Evolutionary conservation across 225 moss, liverwort and hornwort species (phyloP).

Genomic region (Anthoceros angustus): DNA sequence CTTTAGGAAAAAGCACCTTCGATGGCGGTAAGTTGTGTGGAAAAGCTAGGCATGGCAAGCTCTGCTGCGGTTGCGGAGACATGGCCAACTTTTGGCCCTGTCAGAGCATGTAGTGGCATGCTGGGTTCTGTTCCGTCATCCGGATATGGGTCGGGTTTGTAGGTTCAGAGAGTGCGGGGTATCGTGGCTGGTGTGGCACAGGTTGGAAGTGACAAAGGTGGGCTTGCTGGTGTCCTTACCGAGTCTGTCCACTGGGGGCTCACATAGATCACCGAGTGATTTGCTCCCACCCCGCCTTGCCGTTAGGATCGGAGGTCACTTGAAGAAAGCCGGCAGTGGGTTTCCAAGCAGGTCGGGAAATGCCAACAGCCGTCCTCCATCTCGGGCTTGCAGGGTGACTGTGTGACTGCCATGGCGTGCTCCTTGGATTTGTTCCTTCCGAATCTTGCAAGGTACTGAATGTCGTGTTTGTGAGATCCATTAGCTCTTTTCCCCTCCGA

Average conservation of each 20-base stretch:
- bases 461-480: background rate
- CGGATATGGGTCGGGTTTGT: background rate
- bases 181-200: conserved; percentile 33
- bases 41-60: background rate
- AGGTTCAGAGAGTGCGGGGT: conserved; percentile 43
- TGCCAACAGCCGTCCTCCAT: background rate
- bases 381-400: conserved; percentile 55
- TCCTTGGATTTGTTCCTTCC: conserved; percentile 61
- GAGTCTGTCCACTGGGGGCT: conserved; percentile 84
- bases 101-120: background rate
- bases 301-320: background rate
- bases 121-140: conserved; percentile 23
- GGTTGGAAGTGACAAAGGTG: conserved; percentile 23
- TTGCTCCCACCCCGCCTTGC: background rate
- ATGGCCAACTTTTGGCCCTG: background rate
- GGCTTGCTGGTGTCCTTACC: conserved; percentile 63
- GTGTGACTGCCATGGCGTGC: conserved; percentile 97
- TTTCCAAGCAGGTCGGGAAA: background rate
- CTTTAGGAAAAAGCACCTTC: too few species aligned
- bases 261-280: conserved; percentile 88
- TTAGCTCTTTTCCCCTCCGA: background rate
- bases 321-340: background rate
- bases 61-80: background rate
- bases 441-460: background rate
- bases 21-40: too few species aligned